Base-by-base conservation (phyloP, 208 protist species). In the Trypanosoma theileri region DNA sequence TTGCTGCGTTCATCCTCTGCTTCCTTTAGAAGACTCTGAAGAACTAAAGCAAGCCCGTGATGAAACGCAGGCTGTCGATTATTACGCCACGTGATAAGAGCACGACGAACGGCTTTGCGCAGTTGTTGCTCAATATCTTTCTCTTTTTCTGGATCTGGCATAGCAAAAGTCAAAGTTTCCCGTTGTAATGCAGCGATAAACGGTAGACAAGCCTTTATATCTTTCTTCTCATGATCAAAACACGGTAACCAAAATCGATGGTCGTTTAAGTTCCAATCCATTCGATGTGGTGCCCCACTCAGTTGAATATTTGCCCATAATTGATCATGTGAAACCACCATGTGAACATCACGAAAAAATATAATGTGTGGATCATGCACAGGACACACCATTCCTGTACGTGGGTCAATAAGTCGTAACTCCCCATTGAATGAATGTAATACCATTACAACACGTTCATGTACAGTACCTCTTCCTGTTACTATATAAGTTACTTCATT, bases 291-390 rank as follows among this genome's bases (percentile, higher is more conserved):
- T 19, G 84, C 61, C 0, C 86, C 89, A 53, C 82, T 89, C 41
- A 92, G 59, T 80, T 94, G 89, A 48, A 85, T 69, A 64, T 94
- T 94, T 14, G 82, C 84, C 85, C 86, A 94, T 9, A 92, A 4
- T 69, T 94, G 89, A 71, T 91, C 73, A 41, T 91, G 86, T 35
- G 86, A 92, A 19, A 92, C 19, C 55, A 94, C 84, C 66, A 85
- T 78, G 64, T 81, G 74, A 17, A 94, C 84, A 59, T 94, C 89
- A 40, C 64, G 70, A 51, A 94, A 77, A 40, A 80, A 68, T 7
- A 80, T 81, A 17, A 77, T 70, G 45, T 89, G 77, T 13, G 86
- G 89, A 35, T 79, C 66, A 46, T 80, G 79, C 0, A 82, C 79
- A 11, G 70, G 61, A 48, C 61, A 70, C 0, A 85, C 73, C 35